phyloP scores from a whole-genome alignment of 164 flowering plant genomes.

The Vitis vinifera region DNA sequence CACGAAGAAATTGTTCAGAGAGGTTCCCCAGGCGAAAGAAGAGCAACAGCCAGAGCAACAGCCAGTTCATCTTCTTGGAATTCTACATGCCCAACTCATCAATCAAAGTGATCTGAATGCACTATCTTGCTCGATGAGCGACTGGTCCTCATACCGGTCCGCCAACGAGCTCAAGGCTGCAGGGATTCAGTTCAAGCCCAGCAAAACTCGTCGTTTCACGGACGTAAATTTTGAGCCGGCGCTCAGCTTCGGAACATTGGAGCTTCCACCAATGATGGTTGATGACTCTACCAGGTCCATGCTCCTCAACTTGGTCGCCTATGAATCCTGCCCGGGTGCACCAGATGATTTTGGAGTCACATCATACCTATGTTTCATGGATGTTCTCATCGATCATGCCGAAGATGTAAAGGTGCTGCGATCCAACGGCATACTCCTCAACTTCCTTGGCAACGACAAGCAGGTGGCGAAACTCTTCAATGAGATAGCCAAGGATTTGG shows the following conservation, averaged over 20 bases:
- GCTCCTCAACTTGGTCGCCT: slow-evolving; percentile 17
- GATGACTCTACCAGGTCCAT: neutral
- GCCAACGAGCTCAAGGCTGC: slow-evolving; percentile 1
- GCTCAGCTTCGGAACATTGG: neutral
- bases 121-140: neutral
- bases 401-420: slow-evolving; percentile 16
- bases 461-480: slow-evolving; percentile 3
- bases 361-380: slow-evolving; percentile 13
- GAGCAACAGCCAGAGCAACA: neutral
- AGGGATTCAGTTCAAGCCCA: neutral
- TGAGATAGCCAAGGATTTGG: neutral
- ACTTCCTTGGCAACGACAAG: slow-evolving; percentile 3
- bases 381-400: slow-evolving; percentile 11
- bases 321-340: slow-evolving; percentile 7
- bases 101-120: no score
- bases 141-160: slow-evolving; percentile 2
- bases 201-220: neutral
- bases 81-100: no score
- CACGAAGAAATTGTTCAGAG: neutral
- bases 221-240: neutral
- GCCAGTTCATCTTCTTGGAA: neutral
- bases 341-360: neutral
- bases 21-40: no score
- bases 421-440: neutral
- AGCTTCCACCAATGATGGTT: slow-evolving; percentile 9